Base-by-base conservation (phyloP, 768 basidiomycete genomes). In the Pisolithus microcarpus region DNA sequence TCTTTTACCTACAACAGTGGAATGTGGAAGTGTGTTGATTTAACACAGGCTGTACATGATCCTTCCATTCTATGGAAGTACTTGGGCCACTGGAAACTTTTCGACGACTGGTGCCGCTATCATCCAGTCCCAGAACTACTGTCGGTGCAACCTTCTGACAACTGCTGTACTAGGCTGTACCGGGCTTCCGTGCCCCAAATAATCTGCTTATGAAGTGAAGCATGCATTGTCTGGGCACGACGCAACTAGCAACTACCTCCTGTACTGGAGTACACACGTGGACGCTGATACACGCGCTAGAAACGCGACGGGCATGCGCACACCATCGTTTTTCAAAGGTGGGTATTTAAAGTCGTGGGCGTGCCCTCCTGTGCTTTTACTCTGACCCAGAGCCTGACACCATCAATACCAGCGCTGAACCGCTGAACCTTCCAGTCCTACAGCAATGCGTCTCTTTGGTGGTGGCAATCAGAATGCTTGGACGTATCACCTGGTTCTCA, bases 401-500 rank as follows among this genome's bases (percentile, higher is more conserved):
- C 23, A 46, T 40, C 49, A 37, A 37, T 61, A 23, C 51, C 40
- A 34, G 31, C 38, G 36, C 19, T 19, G 39, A 44, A 15, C 50
- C 10, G 21, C 24, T 23, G 9, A 31, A 56, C 52, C 36, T 4
- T 26, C 19, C 51, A 43, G 24, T 15, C 8, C 19, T 30, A n/a
- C 43, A 39, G 28, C 21, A 34, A 69, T 67, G 65, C 62, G 63
- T 1, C 56, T 59, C 0, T 63, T 66, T 45, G 38, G 53, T 39
- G 53, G 56, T 39, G 53, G 56, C 0, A 57, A 57, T 56, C 63
- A 59, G 69, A 56, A 66, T 48, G 13, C 19, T 48, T 75, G 78
- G 77, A 72, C 66, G 43, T 75, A 75, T 56, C 75, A 75, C 43
- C 65, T 83, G 55, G 58, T 72, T 46, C 70, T 84, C 63, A 84